phyloP scores from a whole-genome alignment of 805 yeast genomes.

The Zygoascus biomembranicola region DNA sequence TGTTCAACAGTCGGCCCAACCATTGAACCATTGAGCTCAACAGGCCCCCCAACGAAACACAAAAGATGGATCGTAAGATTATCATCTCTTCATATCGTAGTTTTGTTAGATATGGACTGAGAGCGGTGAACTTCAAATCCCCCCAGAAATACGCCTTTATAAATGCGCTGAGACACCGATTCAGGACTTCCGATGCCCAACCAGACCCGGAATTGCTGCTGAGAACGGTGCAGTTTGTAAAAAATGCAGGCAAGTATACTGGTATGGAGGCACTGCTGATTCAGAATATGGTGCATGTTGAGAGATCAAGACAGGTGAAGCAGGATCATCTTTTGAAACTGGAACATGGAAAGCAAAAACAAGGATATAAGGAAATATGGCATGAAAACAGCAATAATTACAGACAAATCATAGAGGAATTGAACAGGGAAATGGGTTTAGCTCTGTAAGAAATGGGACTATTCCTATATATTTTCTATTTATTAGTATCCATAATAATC shows the following conservation, averaged over 20 bases:
- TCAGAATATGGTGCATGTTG: conserved; percentile 10
- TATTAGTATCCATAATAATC: too few relatives aligned
- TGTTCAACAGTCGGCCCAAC: too few relatives aligned
- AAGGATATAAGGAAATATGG: conserved; percentile 22
- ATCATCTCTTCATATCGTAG: conserved; percentile 3
- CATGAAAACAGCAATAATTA: conserved; percentile 25
- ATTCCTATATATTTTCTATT: too few relatives aligned
- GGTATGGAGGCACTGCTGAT: conserved; percentile 13
- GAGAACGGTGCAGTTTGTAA: conserved; percentile 13
- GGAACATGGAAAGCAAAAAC: conserved; percentile 36
- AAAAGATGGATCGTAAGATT: background rate
- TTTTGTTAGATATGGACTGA: conserved; percentile 11
- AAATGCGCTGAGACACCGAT: conserved; percentile 5
- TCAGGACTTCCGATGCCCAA: conserved; percentile 1
- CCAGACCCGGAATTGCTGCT: conserved; percentile 1
- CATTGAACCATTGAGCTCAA: too few relatives aligned
- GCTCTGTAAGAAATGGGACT: conserved; percentile 6
- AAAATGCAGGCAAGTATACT: conserved; percentile 10
- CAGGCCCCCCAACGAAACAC: too few relatives aligned
- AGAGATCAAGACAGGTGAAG: conserved; percentile 6
- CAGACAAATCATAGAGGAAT: conserved; percentile 7
- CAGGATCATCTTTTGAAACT: background rate
- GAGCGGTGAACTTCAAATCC: conserved; percentile 10
- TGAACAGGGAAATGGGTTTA: conserved; percentile 28
- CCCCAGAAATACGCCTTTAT: conserved; percentile 12